Evolutionary conservation across 257 asterid genomes (phyloP).

Genomic region (Scutellaria galericulata): DNA sequence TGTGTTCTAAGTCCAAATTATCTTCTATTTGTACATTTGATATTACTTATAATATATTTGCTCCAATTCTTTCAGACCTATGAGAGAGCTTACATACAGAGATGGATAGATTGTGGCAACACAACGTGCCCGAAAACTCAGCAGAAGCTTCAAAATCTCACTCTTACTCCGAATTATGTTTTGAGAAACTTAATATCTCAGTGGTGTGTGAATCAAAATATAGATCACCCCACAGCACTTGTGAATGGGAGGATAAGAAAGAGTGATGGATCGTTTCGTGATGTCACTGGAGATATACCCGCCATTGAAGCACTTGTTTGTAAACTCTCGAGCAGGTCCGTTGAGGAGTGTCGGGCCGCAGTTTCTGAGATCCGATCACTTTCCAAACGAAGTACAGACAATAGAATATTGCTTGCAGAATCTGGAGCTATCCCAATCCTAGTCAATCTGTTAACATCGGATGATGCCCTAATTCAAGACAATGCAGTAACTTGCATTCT

Average conservation of each 20-base stretch:
- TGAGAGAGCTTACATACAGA: constrained; percentile 86
- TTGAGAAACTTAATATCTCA: constrained; percentile 70
- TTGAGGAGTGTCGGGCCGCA: constrained; percentile 65
- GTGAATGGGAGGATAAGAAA: constrained; percentile 61
- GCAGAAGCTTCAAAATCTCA: constrained; percentile 73
- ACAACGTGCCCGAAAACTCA: constrained; percentile 89
- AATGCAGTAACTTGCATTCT: constrained; percentile 78
- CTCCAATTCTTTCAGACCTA: constrained; percentile 64
- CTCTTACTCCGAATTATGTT: constrained; percentile 75
- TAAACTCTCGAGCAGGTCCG: constrained; percentile 60
- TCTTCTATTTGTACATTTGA: background rate
- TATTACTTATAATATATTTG: constrained; percentile 21
- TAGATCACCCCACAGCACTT: constrained; percentile 59
- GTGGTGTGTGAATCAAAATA: constrained; percentile 66
- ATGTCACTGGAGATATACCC: constrained; percentile 68
- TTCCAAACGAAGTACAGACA: constrained; percentile 83
- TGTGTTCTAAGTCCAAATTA: constrained; percentile 21
- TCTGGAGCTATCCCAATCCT: constrained; percentile 85
- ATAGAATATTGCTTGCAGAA: constrained; percentile 74
- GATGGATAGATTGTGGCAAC: constrained; percentile 91
- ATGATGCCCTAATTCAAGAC: constrained; percentile 65
- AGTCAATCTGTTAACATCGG: constrained; percentile 63
- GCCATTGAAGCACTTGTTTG: constrained; percentile 65
- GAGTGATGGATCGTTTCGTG: constrained; percentile 73
- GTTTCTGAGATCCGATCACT: constrained; percentile 74